Base-by-base conservation (phyloP, 2,329 filamentous ascomycete species). In the Colletotrichum sp. region DNA sequence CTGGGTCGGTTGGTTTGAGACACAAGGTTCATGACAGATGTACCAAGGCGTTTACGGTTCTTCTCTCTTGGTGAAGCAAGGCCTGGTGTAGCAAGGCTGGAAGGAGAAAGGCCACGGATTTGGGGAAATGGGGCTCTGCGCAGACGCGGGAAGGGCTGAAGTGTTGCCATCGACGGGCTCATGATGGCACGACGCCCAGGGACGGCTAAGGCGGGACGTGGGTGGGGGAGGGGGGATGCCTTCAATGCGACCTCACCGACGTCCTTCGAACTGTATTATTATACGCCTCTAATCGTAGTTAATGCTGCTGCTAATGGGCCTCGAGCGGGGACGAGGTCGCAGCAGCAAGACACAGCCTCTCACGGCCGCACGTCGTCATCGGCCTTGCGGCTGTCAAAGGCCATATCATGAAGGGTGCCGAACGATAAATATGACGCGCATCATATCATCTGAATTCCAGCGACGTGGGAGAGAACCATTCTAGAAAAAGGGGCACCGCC, bases 1-100 rank as follows among this genome's bases (percentile, higher is more conserved):
- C 79, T 85, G 74, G 63, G 30, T 34, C 63, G 32, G 25, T 22
- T 64, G 67, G 32, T 67, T 67, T 71, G 72, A 77, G 73, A 72
- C 69, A 22, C 63, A 44, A 57, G 65, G 71, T 72, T 61, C 49
- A 69, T 70, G 71, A 70, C 59, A 64, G 64, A 39, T 36, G 49
- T n/a, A 32, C 25, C 59, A 49, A 52, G 64, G 70, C 64, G 72
- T 68, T 72, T 8, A 65, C 64, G 16, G 64, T 27, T 11, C 7
- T 44, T 29, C 36, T 44, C 59, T 59, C 39, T 69, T 64, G 44
- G 44, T 52, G 44, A 52, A 52, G 44, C n/a, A 52, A 22, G 44
- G 44, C 44, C n/a, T 25, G 32, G 19, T 25, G 4, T 27, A 25
- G 52, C 29, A 36, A 44, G 63, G 30, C 16, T 39, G 67, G 63